A percentile compares a stretch with the other conserved stretches of the same genome.
These are phyloP conservation scores for Apiospora pterosperma DNA, from an alignment of 2,329 filamentous ascomycete species.

Conservation along the genomic window DNA sequence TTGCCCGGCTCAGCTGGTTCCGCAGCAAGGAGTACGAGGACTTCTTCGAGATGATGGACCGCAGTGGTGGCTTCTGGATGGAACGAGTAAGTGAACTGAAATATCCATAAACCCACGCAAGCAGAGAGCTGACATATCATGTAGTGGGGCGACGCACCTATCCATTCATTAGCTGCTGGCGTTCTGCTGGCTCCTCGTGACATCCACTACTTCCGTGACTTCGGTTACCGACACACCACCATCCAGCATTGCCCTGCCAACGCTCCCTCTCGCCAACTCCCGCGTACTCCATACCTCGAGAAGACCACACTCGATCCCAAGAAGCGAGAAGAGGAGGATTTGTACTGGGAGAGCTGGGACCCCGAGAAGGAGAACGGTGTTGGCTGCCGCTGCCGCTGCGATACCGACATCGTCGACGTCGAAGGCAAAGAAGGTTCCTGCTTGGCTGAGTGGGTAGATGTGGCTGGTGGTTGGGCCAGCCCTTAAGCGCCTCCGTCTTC, in stretches of 20 bases:
- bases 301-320: constrained; percentile 77
- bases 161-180: constrained; percentile 94
- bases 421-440: constrained; percentile 97
- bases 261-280: constrained; percentile 81
- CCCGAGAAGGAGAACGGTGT: constrained; percentile 91
- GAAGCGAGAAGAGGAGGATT: constrained; percentile 85
- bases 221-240: constrained; percentile 96
- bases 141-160: constrained; percentile 97
- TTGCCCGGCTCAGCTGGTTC: constrained; percentile 92
- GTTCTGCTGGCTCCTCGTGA: constrained; percentile 77
- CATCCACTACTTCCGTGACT: constrained; percentile 98
- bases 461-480: constrained; percentile 84
- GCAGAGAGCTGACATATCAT: not conserved
- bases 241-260: constrained; percentile 99
- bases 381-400: constrained; percentile 92
- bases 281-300: constrained; percentile 77
- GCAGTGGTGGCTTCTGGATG: constrained; percentile 98
- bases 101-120: constrained; percentile 3
- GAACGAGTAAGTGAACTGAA: constrained; percentile 66
- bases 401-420: constrained; percentile 95
- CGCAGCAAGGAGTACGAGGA: constrained; percentile 96
- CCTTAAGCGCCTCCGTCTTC: constrained; percentile 5
- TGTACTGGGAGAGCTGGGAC: constrained; percentile 92
- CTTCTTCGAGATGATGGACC: constrained; percentile 99
- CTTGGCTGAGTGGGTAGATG: constrained; percentile 93